phyloP scores from a whole-genome alignment of 257 asterid genomes.

The Capsicum pubescens region DNA sequence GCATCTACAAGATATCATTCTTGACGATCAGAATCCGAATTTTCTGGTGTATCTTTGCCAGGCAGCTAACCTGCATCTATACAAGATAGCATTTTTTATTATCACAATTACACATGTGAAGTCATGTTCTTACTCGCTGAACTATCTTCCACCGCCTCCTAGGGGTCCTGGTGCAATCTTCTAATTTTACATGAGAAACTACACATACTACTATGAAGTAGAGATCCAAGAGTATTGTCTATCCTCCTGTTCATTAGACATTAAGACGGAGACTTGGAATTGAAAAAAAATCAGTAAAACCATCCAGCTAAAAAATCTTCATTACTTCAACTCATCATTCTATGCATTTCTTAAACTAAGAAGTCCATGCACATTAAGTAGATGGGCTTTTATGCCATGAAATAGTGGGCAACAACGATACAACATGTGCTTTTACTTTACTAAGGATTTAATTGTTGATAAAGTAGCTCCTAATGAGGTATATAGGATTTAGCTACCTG shows the following conservation, averaged over 20 bases:
- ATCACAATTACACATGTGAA: slow-evolving; percentile 7
- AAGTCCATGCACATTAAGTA: too few relatives aligned
- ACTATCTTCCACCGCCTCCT: neutral
- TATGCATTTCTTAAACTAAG: too few relatives aligned
- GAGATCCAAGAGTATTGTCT: neutral
- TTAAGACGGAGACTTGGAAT: neutral
- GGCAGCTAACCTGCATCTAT: neutral
- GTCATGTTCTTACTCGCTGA: neutral
- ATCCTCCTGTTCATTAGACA: neutral
- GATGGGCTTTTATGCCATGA: too few relatives aligned
- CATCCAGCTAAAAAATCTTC: neutral
- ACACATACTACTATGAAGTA: neutral
- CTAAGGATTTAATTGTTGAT: too few relatives aligned
- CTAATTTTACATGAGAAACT: neutral
- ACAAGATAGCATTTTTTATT: neutral
- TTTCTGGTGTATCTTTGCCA: neutral
- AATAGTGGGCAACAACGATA: too few relatives aligned
- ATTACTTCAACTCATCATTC: too few relatives aligned
- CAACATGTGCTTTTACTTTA: too few relatives aligned
- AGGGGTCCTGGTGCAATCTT: neutral
- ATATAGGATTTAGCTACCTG: neutral
- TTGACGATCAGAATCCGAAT: neutral
- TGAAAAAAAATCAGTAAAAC: neutral
- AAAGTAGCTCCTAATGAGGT: neutral
- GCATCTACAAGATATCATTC: slow-evolving; percentile 7